Base-by-base conservation (phyloP, 208 protist species). In the Crithidia sp. region DNA sequence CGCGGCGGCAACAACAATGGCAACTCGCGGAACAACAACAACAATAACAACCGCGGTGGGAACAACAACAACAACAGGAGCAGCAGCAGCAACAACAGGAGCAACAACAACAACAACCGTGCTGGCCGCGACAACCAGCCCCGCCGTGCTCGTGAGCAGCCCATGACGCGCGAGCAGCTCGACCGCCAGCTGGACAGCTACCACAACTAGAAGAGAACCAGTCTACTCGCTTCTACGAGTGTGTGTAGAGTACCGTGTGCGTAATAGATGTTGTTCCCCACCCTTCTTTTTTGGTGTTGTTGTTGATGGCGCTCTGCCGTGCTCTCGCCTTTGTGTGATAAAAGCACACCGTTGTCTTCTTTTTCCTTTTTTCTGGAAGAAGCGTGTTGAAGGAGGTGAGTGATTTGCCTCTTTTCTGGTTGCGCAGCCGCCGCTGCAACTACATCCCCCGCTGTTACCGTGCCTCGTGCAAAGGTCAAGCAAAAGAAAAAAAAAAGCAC, bases 101-200 rank as follows among this genome's bases (percentile, higher is more conserved):
- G 62, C 72, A 56, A 36, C 28, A 40, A 12, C 54, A 28, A 67
- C 58, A 72, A 73, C 40, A 79, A 73, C 41, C 53, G 69, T 17
- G 67, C 61, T 37, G 82, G 67, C 50, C 16, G 61, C 6, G 59
- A 78, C 36, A 52, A 61, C 17, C 16, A 75, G 58, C 53, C 61
- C 8, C 77, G 76, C 40, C 75, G 83, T 40, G 67, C 63, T 12
- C 77, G 82, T 50, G 79, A 76, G 52, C 65, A 50, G 6, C 41
- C 52, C 45, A 37, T 78, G 7, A 87, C 89, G 28, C 84, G 81
- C 56, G 85, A 92, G 37, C 64, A 90, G 39, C 84, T 96, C 12
- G 92, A 96, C 66, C 85, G 75, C 28, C 86, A 96, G 76, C 83
- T 96, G 19, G 89, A 96, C 12, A 88, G 67, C 74, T 96, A 90